A percentile compares a stretch with the other conserved stretches of the same genome.
Conservation (phyloP, 2,329 filamentous ascomycete genomes). For the Ophiostoma fasciatum region DNA sequence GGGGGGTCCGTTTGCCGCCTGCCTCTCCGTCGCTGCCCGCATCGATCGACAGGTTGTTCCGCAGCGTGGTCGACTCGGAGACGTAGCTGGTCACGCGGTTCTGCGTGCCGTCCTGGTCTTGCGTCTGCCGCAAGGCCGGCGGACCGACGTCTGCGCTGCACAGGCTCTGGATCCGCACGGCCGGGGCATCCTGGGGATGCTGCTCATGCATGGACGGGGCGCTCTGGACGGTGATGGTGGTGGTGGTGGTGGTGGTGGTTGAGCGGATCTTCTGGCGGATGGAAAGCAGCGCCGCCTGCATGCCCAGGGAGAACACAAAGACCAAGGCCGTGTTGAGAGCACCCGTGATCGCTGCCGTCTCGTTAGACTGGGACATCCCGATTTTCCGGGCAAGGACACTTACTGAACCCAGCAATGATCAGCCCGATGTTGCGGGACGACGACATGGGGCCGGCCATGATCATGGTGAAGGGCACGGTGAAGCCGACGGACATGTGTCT, state of each 20-base stretch:
- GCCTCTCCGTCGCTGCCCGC: neutral
- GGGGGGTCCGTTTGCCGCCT: neutral
- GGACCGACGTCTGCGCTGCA: too few species aligned
- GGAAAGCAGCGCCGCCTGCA: conserved; percentile 13
- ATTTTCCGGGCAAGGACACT: conserved; percentile 12
- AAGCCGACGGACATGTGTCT: conserved; percentile 36
- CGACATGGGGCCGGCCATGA: conserved; percentile 22
- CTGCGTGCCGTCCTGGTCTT: neutral
- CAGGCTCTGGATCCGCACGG: neutral
- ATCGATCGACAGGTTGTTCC: neutral
- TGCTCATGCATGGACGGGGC: too few species aligned
- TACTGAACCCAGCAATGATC: conserved; percentile 30
- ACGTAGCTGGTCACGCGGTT: conserved; percentile 9
- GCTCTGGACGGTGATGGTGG: neutral
- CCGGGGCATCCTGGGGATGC: too few species aligned
- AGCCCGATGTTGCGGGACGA: conserved; percentile 22
- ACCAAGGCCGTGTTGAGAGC: conserved; percentile 17
- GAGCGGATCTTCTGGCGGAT: too few species aligned
- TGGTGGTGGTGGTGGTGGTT: too few species aligned
- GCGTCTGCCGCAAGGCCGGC: too few species aligned
- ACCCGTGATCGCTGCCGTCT: conserved; percentile 17
- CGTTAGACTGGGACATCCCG: too few species aligned
- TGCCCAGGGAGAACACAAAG: conserved; percentile 15
- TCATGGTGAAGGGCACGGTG: conserved; percentile 32
- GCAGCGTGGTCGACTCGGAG: conserved; percentile 12